Evolutionary conservation across 768 basidiomycete species (phyloP), one percentile per base, ranked within the genome.

Genomic region (Mycena sanguinolenta): DNA sequence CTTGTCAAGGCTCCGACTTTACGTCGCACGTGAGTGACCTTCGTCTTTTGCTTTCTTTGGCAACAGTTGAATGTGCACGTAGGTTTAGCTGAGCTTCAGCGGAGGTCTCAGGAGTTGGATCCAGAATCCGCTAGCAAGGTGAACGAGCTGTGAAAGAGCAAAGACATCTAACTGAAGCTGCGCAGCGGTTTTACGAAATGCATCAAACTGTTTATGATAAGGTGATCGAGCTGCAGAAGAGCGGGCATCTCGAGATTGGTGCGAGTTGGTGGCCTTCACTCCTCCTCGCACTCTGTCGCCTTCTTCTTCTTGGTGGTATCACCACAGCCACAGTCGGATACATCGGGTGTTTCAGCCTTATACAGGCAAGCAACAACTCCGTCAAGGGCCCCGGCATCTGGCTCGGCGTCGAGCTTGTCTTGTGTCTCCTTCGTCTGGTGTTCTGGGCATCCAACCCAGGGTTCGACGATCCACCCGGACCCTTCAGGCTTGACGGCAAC

Each of bases 401-500:
- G 53, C 53, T 54, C 30, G 53, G 17, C 14, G 10, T 32, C 14
- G 53, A 54, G 16, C 4, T 54, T 19, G 17, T 32, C 17, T 30
- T 54, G 8, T 30, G 53, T 17, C 13, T 54, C 27, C 4, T 54
- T 14, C 53, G 53, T 14, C 27, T 54, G 28, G 8, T 17, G 6
- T 8, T 54, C 53, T 54, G 53, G 53, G 53, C 53, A 14, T 23
- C n/a, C n/a, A 49, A 49, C 46, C 46, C 46, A 21, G n/a, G n/a
- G n/a, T 49, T 49, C 46, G 46, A 49, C 46, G 46, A 49, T 23
- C 46, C 46, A 23, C 46, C 46, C n/a, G n/a, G n/a, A 13, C 46
- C 46, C 7, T 23, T 49, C 6, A 23, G 8, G 23, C n/a, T 49
- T 16, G 23, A 23, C n/a, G 3, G 13, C 7, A 49, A 3, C 46